Evolutionary conservation across 176 grass and related monocot genomes (phyloP).

Genomic region (Bolboschoenus planiculmis): DNA sequence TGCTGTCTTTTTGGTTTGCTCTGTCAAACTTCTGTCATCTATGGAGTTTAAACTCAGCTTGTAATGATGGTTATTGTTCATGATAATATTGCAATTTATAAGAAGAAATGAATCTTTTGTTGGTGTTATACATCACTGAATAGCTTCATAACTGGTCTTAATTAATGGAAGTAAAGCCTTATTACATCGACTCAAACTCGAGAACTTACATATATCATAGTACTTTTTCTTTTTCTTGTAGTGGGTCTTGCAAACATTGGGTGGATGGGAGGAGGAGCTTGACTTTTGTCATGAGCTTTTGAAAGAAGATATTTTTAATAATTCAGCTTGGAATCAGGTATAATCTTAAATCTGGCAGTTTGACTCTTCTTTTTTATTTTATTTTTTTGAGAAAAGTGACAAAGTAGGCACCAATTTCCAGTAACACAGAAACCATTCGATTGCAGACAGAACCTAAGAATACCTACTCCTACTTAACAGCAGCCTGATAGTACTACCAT

Average conservation of each 20-base stretch:
- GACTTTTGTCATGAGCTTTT: conserved; percentile 66
- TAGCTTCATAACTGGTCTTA: neutral
- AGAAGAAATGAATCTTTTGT: neutral
- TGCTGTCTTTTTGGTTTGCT: neutral
- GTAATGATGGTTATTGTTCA: neutral
- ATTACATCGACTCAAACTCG: neutral
- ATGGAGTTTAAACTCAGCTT: neutral
- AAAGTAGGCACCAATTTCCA: no score
- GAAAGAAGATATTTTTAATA: conserved; percentile 88
- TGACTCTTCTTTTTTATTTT: no score
- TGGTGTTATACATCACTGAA: neutral
- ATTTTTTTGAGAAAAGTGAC: no score
- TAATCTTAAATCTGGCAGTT: neutral
- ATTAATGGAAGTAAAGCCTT: neutral
- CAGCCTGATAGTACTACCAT: no score
- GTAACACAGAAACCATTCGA: no score
- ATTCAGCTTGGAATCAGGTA: conserved; percentile 99
- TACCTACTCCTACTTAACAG: no score
- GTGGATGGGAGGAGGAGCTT: conserved; percentile 88
- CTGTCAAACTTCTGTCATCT: neutral
- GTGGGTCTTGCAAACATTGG: conserved; percentile 90
- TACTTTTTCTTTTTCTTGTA: conserved; percentile 26
- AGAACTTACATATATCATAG: neutral
- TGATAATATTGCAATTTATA: neutral
- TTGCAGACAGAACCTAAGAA: no score